Evolutionary conservation across 176 grass and related monocot species (phyloP), one percentile per base, ranked within the genome.

Genomic region (Carex littledalei): DNA sequence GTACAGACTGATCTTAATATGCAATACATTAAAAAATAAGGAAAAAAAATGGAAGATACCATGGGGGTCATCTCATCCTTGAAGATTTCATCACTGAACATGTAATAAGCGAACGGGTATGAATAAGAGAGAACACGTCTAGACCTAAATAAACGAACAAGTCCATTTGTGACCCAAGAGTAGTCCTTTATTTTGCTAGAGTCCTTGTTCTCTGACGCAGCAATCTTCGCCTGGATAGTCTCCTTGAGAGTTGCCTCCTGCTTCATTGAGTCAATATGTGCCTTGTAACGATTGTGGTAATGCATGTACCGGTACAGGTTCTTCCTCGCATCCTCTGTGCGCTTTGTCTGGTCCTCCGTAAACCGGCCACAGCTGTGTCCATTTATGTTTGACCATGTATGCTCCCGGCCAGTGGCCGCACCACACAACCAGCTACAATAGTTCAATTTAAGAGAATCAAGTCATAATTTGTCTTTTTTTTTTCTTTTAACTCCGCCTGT

Each of bases 111-210:
- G 81, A 92, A 92, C 61, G 90, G 90, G 63, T 92, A 92, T 20
- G 93, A 94, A 91, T 96, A 99, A 45, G 93, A 94, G 81, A 99
- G 90, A 84, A 99, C 91, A 72, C 91, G 90, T 81, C 97, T 94
- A 63, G 93, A 99, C 79, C 97, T 92, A 74, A 99, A 99, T 49
- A 99, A 89, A 84, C 93, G 91, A 59, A 91, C 93, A 67, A 96
- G 64, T 56, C 97, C 97, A 88, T 95, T 96, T 68, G 86, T 91
- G 45, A 96, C 93, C 97, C 97, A 99, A 84, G 91, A 89, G 79
- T 92, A 92, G 82, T 96, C 97, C 83, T 95, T 99, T 76, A 96
- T 99, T 85, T 92, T 94, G 43, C 81, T 81, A 22, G 93, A 93
- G 60, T 99, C 93, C 90, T 95, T 94, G 75, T 94, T 99, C 90